Evolutionary conservation across 2,329 filamentous ascomycete species (phyloP).

Genomic region (Pseudofabraea citricarpa): DNA sequence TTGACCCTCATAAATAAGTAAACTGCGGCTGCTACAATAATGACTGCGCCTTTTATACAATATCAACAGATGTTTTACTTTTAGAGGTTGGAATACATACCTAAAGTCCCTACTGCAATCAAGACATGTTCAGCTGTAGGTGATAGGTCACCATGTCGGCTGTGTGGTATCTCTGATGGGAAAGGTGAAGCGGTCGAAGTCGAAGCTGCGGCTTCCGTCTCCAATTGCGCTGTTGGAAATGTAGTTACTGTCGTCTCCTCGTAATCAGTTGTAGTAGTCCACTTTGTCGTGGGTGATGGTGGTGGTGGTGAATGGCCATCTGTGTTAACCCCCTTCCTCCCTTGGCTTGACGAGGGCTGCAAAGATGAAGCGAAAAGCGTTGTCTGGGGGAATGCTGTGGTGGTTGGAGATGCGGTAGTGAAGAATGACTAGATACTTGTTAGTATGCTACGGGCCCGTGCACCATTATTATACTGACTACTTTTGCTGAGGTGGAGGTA

Average conservation of each 20-base stretch:
- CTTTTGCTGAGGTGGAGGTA: background rate
- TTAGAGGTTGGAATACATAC: conserved; percentile 10
- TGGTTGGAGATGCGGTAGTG: background rate
- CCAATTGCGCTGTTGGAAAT: background rate
- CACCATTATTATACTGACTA: background rate
- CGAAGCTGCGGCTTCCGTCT: conserved; percentile 1
- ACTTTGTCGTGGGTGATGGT: background rate
- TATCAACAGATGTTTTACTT: background rate
- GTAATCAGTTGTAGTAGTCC: background rate
- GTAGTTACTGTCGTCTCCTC: background rate
- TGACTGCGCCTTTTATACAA: conserved; percentile 20
- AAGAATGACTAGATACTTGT: background rate
- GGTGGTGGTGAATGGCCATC: background rate
- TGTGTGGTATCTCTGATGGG: no score
- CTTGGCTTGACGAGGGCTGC: background rate
- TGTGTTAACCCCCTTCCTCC: background rate
- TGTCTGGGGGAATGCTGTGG: background rate
- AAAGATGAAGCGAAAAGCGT: background rate
- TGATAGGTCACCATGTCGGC: conserved; percentile 11
- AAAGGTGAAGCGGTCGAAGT: background rate
- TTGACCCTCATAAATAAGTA: conserved; percentile 21
- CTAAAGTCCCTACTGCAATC: conserved; percentile 23
- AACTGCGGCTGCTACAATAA: conserved; percentile 19
- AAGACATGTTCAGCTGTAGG: conserved; percentile 20
- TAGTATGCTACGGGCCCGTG: background rate